Evolutionary conservation across 192 early-diverging fungal species (phyloP), one percentile per base, ranked within the genome.

Genomic region (Powellomyces hirtus): DNA sequence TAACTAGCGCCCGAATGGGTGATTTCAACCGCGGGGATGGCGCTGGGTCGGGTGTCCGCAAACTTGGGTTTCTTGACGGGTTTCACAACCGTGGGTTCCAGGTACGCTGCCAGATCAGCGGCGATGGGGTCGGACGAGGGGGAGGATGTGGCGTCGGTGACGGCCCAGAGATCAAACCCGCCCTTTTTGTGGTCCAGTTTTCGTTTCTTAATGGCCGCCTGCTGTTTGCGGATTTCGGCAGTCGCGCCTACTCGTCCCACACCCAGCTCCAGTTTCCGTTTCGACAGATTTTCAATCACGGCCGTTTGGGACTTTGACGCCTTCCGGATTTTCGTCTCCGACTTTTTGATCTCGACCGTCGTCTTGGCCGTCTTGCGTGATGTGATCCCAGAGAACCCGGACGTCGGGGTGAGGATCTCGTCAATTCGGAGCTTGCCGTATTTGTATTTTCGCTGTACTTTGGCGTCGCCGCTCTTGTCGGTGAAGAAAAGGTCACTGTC

Each of bases 1-100:
- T 98, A 98, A 16, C 94, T 97, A 0, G 91, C 83, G 45, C 97
- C 97, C 1, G 90, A 86, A 58, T 94, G 89, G 26, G 89, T 83
- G 38, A 90, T 75, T 34, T 86, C 78, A 1, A 98, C 87, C 2
- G 91, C 90, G 0, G 89, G 84, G 18, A 89, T 59, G 13, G 49
- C 62, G 0, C 57, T 79, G 35, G 79, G 73, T 24, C 51, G 33
- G 14, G 49, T 59, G 30, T 75, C 64, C 18, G 68, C 68, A 42
- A 82, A 59, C 34, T 49, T 61, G 8, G 82, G 82, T 77, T 84
- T 84, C 74, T 80, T 58, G 13, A 83, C 84, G 29, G 73, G 76
- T 34, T 75, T 76, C 33, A 64, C 57, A 31, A 76, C 59, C 16
- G 75, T 64, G 0, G 78, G 82, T 34, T 75, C 80, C 1, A 86